Evolutionary conservation across 1,139 yeast genomes (phyloP), one percentile per base, ranked within the genome.

Genomic region (Scheffersomyces illinoinensis): DNA sequence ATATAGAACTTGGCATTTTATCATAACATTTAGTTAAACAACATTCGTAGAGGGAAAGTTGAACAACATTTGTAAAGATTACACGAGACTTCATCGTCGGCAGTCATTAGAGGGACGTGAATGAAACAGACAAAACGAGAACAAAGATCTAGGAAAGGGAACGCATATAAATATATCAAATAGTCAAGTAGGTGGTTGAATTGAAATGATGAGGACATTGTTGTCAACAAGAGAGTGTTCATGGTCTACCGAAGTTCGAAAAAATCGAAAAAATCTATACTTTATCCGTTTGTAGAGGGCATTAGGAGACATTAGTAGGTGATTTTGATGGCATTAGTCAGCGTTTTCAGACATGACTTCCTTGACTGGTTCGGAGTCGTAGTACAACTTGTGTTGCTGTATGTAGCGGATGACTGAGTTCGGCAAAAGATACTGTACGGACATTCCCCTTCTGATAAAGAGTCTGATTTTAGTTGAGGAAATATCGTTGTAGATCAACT

Each of bases 341-440:
- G 77, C 82, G 62, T 78, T 75, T 54, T 81, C 86, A 46, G 83
- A 83, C 86, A 92, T 82, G 17, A 93, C 98, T 75, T 90, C 93
- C 74, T 93, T 92, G 53, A 93, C 98, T 1, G 98, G 98, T 74
- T 93, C 98, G 18, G 91, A 85, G 65, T 92, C 97, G 69, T 89
- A 85, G 72, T 95, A 95, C 57, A 95, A 82, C 47, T 89, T 88
- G 71, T 95, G 95, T 71, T 95, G 97, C 72, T 93, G 97, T 62
- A 95, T 93, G 71, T 95, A 95, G 66, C 98, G 83, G 59, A 96
- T 95, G 54, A 96, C 99, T 51, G 96, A 88, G 73, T 95, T 95
- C 1, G 99, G 99, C 64, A 95, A 79, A 63, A 95, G 79, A 71
- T 95, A 95, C 71, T 95, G 99, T 24, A 95, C 98, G 61, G 96